Evolutionary conservation across 2,329 filamentous ascomycete genomes (phyloP).

Genomic region (Cercospora zeina): DNA sequence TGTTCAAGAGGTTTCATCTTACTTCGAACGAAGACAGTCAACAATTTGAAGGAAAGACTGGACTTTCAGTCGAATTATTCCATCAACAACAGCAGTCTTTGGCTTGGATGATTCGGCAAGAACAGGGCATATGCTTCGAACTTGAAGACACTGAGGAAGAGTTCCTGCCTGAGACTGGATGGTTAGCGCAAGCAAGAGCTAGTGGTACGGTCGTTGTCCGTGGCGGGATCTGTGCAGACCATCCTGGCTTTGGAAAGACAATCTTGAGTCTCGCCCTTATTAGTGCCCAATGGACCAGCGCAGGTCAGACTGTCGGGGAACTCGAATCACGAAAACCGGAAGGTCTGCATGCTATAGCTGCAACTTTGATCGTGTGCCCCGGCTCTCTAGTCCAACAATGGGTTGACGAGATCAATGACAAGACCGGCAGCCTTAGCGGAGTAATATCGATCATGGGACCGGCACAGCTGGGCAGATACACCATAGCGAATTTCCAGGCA

Average conservation of each 20-base stretch:
- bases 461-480: conserved; percentile 45
- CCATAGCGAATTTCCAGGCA: conserved; percentile 48
- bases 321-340: conserved; percentile 24
- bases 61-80: conserved; percentile 47
- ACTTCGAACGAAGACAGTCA: conserved; percentile 20
- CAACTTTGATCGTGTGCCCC: conserved; percentile 63
- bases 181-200: conserved; percentile 60
- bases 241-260: conserved; percentile 68
- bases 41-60: conserved; percentile 1
- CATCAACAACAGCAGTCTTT: conserved; percentile 58
- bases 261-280: conserved; percentile 60
- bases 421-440: conserved; percentile 43
- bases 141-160: conserved; percentile 61
- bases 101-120: conserved; percentile 61
- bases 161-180: conserved; percentile 47
- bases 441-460: conserved; percentile 49
- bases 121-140: conserved; percentile 49
- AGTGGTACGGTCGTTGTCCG: conserved; percentile 46
- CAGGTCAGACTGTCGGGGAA: conserved; percentile 8
- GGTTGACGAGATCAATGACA: conserved; percentile 54
- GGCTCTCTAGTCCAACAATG: conserved; percentile 59
- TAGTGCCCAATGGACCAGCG: conserved; percentile 37
- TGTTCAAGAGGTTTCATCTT: conserved; percentile 30
- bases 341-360: conserved; percentile 50
- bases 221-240: conserved; percentile 64